Evolutionary conservation across 768 basidiomycete genomes (phyloP).

Genomic region (Asterophora lycoperdoides): DNA sequence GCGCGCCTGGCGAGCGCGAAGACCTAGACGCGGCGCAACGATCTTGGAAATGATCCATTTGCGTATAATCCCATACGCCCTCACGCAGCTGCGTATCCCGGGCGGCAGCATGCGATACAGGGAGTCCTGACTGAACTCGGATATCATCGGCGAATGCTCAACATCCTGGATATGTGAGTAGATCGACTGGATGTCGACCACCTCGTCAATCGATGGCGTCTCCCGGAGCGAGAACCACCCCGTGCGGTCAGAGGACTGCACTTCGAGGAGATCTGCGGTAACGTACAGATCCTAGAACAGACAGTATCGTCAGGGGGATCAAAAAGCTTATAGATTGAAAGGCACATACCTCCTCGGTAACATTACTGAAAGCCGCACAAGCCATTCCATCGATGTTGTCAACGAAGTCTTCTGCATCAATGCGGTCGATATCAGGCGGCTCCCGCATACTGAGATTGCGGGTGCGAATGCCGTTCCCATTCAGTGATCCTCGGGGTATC

Average conservation of each 20-base stretch:
- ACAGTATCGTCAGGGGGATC: slow-evolving; percentile 3
- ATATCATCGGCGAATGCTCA: slow-evolving; percentile 67
- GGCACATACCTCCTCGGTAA: slow-evolving; percentile 64
- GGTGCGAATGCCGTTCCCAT: slow-evolving; percentile 24
- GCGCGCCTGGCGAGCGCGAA: slow-evolving; percentile 59
- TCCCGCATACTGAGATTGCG: slow-evolving; percentile 40
- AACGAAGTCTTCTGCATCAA: slow-evolving; percentile 68
- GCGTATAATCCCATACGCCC: slow-evolving; percentile 70
- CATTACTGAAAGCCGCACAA: slow-evolving; percentile 66
- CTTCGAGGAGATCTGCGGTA: slow-evolving; percentile 74
- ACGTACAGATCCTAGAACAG: slow-evolving; percentile 64
- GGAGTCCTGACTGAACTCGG: slow-evolving; percentile 64
- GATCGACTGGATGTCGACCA: slow-evolving; percentile 75
- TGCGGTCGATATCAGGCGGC: slow-evolving; percentile 59
- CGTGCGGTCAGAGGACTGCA: slow-evolving; percentile 72
- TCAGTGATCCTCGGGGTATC: slow-evolving; percentile 10
- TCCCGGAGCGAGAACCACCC: slow-evolving; percentile 75
- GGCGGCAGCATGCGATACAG: slow-evolving; percentile 75
- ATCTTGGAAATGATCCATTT: slow-evolving; percentile 77
- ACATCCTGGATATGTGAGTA: slow-evolving; percentile 70
- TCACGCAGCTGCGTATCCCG: slow-evolving; percentile 68
- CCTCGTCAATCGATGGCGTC: slow-evolving; percentile 48
- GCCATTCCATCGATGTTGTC: slow-evolving; percentile 76
- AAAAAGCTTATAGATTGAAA: not conserved
- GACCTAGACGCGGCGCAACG: slow-evolving; percentile 58